Conservation (phyloP, 1,284 basidiomycete genomes). For the Leccinum griseonigrum region DNA sequence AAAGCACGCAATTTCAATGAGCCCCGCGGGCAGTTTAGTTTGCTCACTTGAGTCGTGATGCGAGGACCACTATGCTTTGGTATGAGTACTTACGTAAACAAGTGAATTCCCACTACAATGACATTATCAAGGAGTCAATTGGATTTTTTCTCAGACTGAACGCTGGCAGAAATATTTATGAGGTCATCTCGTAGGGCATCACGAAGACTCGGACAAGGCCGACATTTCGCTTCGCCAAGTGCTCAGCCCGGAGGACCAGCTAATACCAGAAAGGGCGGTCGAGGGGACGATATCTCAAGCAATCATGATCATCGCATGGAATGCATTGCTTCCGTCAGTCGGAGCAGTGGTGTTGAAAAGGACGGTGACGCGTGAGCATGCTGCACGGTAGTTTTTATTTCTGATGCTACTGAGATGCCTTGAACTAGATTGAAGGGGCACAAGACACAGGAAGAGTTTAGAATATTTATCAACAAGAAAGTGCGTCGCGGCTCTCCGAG, state of each 20-base stretch:
- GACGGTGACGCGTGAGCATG: slow-evolving; percentile 66
- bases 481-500: slow-evolving; percentile 34
- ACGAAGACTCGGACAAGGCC: slow-evolving; percentile 11
- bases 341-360: slow-evolving; percentile 67
- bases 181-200: slow-evolving; percentile 10
- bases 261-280: background rate
- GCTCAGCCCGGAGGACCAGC: background rate
- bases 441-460: slow-evolving; percentile 61
- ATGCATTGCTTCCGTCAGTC: slow-evolving; percentile 63
- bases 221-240: slow-evolving; percentile 1
- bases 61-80: no score
- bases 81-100: background rate
- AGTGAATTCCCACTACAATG: background rate
- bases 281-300: slow-evolving; percentile 2
- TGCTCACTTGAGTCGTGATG: no score
- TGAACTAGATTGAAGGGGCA: slow-evolving; percentile 52
- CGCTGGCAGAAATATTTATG: slow-evolving; percentile 13
- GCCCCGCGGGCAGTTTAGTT: no score
- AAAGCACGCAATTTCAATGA: no score
- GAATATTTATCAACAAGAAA: slow-evolving; percentile 59
- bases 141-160: background rate
- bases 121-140: background rate
- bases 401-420: slow-evolving; percentile 34
- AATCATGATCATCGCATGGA: slow-evolving; percentile 43
- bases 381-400: background rate